Conservation (phyloP, 2,329 filamentous ascomycete species). For the Fusarium clavum region DNA sequence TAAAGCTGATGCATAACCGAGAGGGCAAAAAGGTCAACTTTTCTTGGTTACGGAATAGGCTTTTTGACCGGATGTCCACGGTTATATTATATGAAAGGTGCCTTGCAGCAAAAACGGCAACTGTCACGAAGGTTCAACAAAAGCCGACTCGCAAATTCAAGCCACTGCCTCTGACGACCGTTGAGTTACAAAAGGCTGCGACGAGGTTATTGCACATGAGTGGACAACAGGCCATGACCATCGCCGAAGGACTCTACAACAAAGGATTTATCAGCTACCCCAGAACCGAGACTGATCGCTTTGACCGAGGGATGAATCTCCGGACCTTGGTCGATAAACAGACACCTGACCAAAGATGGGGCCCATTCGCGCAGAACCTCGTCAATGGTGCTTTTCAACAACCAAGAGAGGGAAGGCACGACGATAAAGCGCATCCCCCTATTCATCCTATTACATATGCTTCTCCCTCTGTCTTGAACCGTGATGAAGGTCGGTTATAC, state of each 20-base stretch:
- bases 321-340: slow-evolving; percentile 85
- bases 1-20: slow-evolving; percentile 83
- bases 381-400: slow-evolving; percentile 81
- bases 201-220: slow-evolving; percentile 90
- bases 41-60: slow-evolving; percentile 80
- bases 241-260: slow-evolving; percentile 89
- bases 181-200: slow-evolving; percentile 96
- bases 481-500: slow-evolving; percentile 82
- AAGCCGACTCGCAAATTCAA: slow-evolving; percentile 96
- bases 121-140: slow-evolving; percentile 85
- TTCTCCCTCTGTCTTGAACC: slow-evolving; percentile 69
- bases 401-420: slow-evolving; percentile 85
- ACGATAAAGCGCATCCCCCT: slow-evolving; percentile 96
- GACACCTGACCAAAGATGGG: slow-evolving; percentile 80
- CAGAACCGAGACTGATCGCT: slow-evolving; percentile 95
- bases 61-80: slow-evolving; percentile 89
- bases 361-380: slow-evolving; percentile 80
- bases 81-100: slow-evolving; percentile 89
- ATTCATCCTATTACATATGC: slow-evolving; percentile 96
- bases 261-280: slow-evolving; percentile 98
- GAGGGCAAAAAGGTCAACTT: slow-evolving; percentile 86
- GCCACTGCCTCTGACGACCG: slow-evolving; percentile 91
- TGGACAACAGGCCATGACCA: slow-evolving; percentile 88
- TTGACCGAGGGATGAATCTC: slow-evolving; percentile 90
- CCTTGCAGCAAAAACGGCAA: slow-evolving; percentile 78